Base-by-base conservation (phyloP, 2,329 filamentous ascomycete species). In the Pyricularia sp. region DNA sequence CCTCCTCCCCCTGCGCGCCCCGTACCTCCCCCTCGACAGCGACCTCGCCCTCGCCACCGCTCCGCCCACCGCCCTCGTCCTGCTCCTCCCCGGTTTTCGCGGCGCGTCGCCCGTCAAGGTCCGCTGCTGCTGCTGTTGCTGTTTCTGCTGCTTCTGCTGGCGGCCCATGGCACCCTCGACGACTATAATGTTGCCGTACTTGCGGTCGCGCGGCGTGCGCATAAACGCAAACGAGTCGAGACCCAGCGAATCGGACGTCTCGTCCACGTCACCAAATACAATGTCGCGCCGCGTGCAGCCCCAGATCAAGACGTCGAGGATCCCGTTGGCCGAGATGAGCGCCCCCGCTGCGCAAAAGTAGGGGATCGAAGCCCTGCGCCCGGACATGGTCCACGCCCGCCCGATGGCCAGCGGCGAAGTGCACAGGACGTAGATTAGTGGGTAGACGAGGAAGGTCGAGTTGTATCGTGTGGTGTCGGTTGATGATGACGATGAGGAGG, bases 401-500 rank as follows among this genome's bases (percentile, higher is more conserved):
- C 88, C 87, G 0, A 86, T 81, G 4, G 88, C 88, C 0, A 92
- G 80, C 0, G 90, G 90, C 0, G 88, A 81, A 0, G 89, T 92
- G 74, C 89, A 90, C 20, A 90, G 73, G 6, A 90, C 82, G 75
- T 92, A 92, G 71, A 91, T 88, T 72, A 89, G 74, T 0, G 90
- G 90, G 70, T 92, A 92, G 9, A 90, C 81, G 31, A 90, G 86
- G 71, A 91, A 87, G 36, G 82, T 78, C 0, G 77, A 78, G 69
- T 79, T 77, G 68, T 76, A 72, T 66, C 72, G 9, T 1, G 58
- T 61, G 9, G 1, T 23, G 5, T 4, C 11, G 70, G 26, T 33
- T 36, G 26, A 42, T 68, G 10, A 72, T 55, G 33, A 14, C 12
- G 33, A 33, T 33, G 31, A 36, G 2, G 33, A 36, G 2, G 33